These are phyloP conservation scores for Erodium moschatum DNA, from an alignment of 441 rosid genomes.

Conservation along the genomic window DNA sequence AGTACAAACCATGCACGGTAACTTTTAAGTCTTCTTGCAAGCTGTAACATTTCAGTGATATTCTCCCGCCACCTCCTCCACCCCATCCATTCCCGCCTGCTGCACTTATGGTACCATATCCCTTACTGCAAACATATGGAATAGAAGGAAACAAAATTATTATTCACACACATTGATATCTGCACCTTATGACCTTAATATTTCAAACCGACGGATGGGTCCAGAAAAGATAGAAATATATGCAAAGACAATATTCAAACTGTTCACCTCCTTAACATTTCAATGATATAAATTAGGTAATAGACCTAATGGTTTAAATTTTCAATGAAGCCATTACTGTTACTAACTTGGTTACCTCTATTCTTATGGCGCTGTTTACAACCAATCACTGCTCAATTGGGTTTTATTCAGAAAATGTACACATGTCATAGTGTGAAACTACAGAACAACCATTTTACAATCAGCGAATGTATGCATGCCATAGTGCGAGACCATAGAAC, in stretches of 20 bases:
- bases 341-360: background rate
- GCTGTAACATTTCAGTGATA: constrained; percentile 91
- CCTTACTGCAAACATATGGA: constrained; percentile 62
- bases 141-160: constrained; percentile 4
- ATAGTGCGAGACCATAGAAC: background rate
- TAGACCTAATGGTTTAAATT: background rate
- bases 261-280: background rate
- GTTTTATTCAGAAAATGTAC: background rate
- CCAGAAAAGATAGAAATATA: no score
- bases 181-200: background rate
- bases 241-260: background rate
- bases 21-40: constrained; percentile 82
- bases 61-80: constrained; percentile 98
- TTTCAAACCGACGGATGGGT: background rate
- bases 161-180: background rate
- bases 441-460: background rate
- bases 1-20: constrained; percentile 73
- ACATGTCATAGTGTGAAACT: background rate
- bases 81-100: constrained; percentile 94
- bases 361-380: background rate
- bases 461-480: background rate
- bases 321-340: background rate
- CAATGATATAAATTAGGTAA: background rate
- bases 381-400: background rate
- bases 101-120: constrained; percentile 66